Percentiles rank a stretch among this genome's conserved stretches.
Conservation (phyloP, 305 asterid genomes). For the Lippia alba region DNA sequence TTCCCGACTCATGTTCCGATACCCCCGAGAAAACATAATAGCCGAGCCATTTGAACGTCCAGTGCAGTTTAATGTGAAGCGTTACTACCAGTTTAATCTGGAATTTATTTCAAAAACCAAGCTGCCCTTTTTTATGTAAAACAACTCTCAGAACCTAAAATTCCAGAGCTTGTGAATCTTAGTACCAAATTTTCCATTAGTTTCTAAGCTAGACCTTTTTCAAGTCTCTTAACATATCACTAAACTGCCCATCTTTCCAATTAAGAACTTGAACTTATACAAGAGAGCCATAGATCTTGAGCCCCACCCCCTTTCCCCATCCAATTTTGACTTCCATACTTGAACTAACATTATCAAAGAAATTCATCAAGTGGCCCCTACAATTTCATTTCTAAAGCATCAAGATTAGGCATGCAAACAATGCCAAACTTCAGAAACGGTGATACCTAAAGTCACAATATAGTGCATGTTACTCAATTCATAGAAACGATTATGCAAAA, state of each 20-base stretch:
- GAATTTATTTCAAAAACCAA: slow-evolving; percentile 1
- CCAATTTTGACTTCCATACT: not conserved
- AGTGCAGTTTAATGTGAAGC: not conserved
- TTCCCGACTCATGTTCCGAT: not conserved
- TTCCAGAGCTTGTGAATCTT: not conserved
- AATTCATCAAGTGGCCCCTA: not conserved
- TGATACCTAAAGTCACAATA: not conserved
- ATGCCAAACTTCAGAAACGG: not conserved
- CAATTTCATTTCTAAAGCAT: not conserved
- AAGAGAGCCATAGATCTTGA: not conserved
- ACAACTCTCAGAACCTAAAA: not conserved
- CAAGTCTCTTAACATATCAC: not conserved
- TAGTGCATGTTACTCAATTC: not conserved
- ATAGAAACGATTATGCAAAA: slow-evolving; percentile 14
- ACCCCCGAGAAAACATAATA: not conserved
- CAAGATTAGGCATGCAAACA: slow-evolving; percentile 6
- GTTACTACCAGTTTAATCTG: not conserved
- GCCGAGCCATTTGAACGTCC: not conserved
- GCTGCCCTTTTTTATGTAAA: not conserved
- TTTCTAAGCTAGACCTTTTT: not conserved
- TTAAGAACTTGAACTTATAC: not conserved
- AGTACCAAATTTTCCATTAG: not conserved
- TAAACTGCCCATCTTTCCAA: not conserved
- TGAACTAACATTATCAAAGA: not conserved
- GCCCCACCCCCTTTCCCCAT: not conserved